Conservation (phyloP, 2,329 filamentous ascomycete species). For the Colletotrichum filicis region DNA sequence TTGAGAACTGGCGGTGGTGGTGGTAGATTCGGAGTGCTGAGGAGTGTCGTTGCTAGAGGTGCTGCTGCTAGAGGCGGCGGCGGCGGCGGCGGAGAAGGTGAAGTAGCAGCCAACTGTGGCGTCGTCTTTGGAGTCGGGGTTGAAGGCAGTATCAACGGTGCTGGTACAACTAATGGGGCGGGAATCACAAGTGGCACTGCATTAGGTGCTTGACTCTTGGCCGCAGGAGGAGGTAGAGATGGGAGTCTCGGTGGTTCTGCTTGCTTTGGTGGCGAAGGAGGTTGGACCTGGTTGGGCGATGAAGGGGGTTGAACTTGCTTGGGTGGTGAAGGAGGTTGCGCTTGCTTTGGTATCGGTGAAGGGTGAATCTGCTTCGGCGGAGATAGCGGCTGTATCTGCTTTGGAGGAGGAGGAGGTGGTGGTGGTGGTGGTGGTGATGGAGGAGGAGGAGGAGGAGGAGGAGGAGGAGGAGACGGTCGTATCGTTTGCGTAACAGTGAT, state of each 20-base stretch:
- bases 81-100: neutral
- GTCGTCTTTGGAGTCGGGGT: neutral
- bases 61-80: neutral
- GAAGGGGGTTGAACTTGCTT: neutral
- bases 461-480: neutral
- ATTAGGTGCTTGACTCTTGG: neutral
- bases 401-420: neutral
- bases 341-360: neutral
- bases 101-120: neutral
- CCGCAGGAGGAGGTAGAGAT: neutral
- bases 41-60: conserved; percentile 4
- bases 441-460: neutral
- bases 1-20: neutral
- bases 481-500: conserved; percentile 23
- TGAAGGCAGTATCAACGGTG: neutral
- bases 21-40: neutral
- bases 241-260: neutral
- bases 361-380: neutral
- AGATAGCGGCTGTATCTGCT: neutral
- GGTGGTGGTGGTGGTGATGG: neutral
- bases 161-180: neutral
- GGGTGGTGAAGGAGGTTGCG: neutral
- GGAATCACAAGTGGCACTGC: neutral
- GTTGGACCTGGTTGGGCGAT: neutral
- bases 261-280: neutral